These are phyloP conservation scores for Carex myosuroides DNA, from an alignment of 176 grass and related monocot genomes.

Conservation along the genomic window DNA sequence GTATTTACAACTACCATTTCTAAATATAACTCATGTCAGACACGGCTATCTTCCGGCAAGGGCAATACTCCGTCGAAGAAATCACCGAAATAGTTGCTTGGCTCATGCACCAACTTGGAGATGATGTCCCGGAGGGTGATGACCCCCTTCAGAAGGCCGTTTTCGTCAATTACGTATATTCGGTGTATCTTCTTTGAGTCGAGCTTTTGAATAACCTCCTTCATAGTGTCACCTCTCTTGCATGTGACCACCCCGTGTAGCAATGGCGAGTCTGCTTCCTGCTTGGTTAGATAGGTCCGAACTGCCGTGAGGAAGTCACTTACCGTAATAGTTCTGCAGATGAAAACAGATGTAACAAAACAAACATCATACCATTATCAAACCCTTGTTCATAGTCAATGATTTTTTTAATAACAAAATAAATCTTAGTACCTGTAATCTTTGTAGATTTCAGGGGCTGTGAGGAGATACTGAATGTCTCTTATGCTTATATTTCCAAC, in stretches of 20 bases:
- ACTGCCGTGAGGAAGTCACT: slow-evolving; percentile 68
- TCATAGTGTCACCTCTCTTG: slow-evolving; percentile 44
- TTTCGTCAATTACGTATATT: slow-evolving; percentile 61
- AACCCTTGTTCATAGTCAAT: background rate
- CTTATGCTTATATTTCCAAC: slow-evolving; percentile 96
- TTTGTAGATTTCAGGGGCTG: slow-evolving; percentile 90
- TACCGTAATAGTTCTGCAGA: slow-evolving; percentile 62
- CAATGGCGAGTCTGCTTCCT: slow-evolving; percentile 54
- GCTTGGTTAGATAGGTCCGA: slow-evolving; percentile 53
- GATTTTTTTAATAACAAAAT: background rate
- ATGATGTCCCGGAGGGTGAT: slow-evolving; percentile 96
- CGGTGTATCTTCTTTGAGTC: slow-evolving; percentile 78
- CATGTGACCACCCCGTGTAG: slow-evolving; percentile 56
- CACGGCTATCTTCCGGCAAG: slow-evolving; percentile 63
- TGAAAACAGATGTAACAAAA: background rate
- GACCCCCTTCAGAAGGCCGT: slow-evolving; percentile 54
- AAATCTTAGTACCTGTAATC: slow-evolving; percentile 55
- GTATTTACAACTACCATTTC: background rate
- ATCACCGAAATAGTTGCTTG: slow-evolving; percentile 82
- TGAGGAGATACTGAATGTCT: slow-evolving; percentile 97
- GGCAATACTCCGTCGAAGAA: slow-evolving; percentile 92
- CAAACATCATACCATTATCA: background rate
- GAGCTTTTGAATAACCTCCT: slow-evolving; percentile 78
- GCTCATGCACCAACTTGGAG: slow-evolving; percentile 92
- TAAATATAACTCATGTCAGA: slow-evolving; percentile 29